Percentiles rank a stretch among this genome's conserved stretches.
These are phyloP conservation scores for Russula abietina DNA, from an alignment of 768 basidiomycete genomes.

Conservation along the genomic window DNA sequence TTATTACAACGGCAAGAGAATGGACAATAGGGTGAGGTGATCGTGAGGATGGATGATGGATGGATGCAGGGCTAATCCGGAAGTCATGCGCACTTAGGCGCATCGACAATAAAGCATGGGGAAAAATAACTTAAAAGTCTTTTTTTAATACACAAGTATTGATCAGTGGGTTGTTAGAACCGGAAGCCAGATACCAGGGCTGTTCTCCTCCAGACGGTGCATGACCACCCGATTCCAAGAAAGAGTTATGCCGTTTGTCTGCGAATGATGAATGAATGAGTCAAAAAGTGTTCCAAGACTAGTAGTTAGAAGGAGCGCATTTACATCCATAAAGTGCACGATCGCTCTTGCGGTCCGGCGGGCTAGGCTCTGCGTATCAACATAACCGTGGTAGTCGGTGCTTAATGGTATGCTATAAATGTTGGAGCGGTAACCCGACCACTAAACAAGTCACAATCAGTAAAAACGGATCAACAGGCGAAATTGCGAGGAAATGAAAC, in stretches of 20 bases:
- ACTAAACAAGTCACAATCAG: slow-evolving; percentile 9
- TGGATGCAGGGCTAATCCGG: background rate
- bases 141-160: slow-evolving; percentile 1
- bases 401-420: slow-evolving; percentile 23
- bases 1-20: background rate
- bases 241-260: slow-evolving; percentile 22
- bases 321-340: slow-evolving; percentile 24
- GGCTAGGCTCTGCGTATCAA: slow-evolving; percentile 20
- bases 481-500: background rate
- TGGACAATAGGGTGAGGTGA: background rate
- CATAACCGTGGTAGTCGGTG: slow-evolving; percentile 6
- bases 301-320: too few species aligned
- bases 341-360: slow-evolving; percentile 23
- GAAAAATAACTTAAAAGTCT: slow-evolving; percentile 15
- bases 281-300: background rate
- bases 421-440: slow-evolving; percentile 22
- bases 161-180: slow-evolving; percentile 19
- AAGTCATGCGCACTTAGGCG: background rate
- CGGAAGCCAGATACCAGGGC: slow-evolving; percentile 20
- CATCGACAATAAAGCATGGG: slow-evolving; percentile 16
- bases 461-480: background rate
- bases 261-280: background rate
- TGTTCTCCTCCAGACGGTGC: slow-evolving; percentile 22
- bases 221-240: slow-evolving; percentile 24
- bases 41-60: too few species aligned